Evolutionary conservation across 441 rosid species (phyloP), one percentile per base, ranked within the genome.

Genomic region (Syzygium syzygioides): DNA sequence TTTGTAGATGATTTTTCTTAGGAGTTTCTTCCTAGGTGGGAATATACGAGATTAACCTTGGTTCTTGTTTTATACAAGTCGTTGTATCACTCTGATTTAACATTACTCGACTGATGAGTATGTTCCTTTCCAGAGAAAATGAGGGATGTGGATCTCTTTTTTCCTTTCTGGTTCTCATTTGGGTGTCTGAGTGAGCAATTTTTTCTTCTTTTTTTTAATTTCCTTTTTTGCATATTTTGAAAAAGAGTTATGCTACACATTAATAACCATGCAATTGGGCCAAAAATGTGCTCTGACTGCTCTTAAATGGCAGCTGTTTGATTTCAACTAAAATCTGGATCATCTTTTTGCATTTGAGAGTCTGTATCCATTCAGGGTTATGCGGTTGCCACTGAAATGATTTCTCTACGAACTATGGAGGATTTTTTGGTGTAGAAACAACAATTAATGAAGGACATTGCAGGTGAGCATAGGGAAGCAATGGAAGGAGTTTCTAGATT

Each of bases 391-490:
- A 76, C 83, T 76, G 28, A 41, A 76, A 76, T 76, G 17, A 76
- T 6, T 12, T 34, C 45, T 34, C 48, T 19, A 34, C 23, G 17
- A 7, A 76, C n/a, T 37, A 41, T 41, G 83, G 17, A 37, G 9
- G 9, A 37, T 23, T 23, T 37, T 76, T 71, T 6, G n/a, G 83
- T 76, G 83, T 52, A 41, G 18, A 17, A 76, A 76, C n/a, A 41
- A 20, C 83, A 76, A 76, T 76, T 76, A 76, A 76, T 28, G 83
- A 41, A 76, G 52, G 52, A 76, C 83, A 37, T 52, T 87, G 89
- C 94, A 98, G 99, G 55, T 94, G 87, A 98, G 98, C 94, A 96
- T 96, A 85, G 99, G 97, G 87, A 96, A 92, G 89, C 98, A 96
- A 87, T 96, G 98, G 99, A 98, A 96, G 92, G 98, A 96, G 90